These are phyloP conservation scores for Rickenella mellea DNA, from an alignment of 768 basidiomycete genomes.

Conservation along the genomic window DNA sequence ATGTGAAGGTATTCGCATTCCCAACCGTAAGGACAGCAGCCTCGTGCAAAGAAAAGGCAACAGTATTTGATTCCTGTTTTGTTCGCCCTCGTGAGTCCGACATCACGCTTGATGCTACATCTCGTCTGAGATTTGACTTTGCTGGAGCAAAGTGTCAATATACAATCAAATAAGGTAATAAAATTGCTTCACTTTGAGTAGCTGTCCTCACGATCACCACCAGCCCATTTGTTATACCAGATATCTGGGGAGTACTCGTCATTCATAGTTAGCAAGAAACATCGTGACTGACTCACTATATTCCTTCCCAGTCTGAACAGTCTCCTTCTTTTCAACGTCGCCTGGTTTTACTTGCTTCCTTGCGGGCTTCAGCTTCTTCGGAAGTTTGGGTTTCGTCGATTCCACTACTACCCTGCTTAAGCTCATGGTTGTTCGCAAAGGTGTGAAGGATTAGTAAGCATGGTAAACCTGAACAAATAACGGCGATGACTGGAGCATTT, in stretches of 20 bases:
- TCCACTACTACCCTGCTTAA: background rate
- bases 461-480: too few species aligned
- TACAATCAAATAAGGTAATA: background rate
- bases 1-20: constrained; percentile 95
- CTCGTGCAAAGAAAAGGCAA: constrained; percentile 92
- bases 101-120: constrained; percentile 80
- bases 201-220: constrained; percentile 93
- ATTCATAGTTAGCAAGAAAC: background rate
- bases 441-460: too few species aligned
- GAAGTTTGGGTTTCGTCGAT: constrained; percentile 12
- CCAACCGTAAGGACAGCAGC: constrained; percentile 97
- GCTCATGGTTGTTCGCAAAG: too few species aligned
- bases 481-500: too few species aligned
- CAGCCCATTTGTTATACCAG: constrained; percentile 99
- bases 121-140: constrained; percentile 93
- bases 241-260: constrained; percentile 47
- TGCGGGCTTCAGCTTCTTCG: constrained; percentile 81
- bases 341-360: constrained; percentile 87
- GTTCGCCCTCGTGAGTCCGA: constrained; percentile 91
- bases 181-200: constrained; percentile 90
- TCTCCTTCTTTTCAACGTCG: constrained; percentile 82
- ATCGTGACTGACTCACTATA: constrained; percentile 59
- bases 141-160: constrained; percentile 27
- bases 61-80: constrained; percentile 86
- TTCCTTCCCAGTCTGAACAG: constrained; percentile 88